These are phyloP conservation scores for Eutrema yunnanense DNA, from an alignment of 345 rosid genomes.

Conservation along the genomic window DNA sequence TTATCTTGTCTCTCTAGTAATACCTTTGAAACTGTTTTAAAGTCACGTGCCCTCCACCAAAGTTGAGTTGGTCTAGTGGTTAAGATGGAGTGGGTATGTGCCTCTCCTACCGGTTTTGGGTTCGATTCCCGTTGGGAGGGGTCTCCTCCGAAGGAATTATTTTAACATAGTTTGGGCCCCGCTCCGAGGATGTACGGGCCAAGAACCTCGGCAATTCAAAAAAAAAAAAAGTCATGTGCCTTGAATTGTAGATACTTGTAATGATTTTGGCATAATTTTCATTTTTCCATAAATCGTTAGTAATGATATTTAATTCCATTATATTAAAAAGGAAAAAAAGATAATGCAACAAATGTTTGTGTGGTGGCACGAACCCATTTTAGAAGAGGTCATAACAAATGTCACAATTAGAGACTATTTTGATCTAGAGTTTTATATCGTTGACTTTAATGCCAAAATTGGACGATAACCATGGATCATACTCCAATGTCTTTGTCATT, in stretches of 20 bases:
- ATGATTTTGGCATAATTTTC: background rate
- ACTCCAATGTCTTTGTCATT: background rate
- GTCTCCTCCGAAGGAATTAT: no score
- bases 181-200: no score
- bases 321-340: background rate
- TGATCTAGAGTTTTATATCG: slow-evolving; percentile 20
- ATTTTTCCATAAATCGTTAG: background rate
- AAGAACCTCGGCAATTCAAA: no score
- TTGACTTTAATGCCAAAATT: slow-evolving; percentile 26
- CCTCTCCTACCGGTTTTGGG: no score
- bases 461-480: slow-evolving; percentile 15
- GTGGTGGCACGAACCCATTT: background rate
- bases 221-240: background rate
- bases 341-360: background rate
- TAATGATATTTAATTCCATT: background rate
- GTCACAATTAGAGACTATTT: slow-evolving; percentile 25
- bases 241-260: background rate
- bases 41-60: no score
- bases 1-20: slow-evolving; percentile 1
- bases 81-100: no score
- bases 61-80: no score
- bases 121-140: no score
- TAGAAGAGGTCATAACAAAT: slow-evolving; percentile 13
- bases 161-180: no score
- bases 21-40: background rate